Base-by-base conservation (phyloP, 2,329 filamentous ascomycete species). In the Fusarium concolor region DNA sequence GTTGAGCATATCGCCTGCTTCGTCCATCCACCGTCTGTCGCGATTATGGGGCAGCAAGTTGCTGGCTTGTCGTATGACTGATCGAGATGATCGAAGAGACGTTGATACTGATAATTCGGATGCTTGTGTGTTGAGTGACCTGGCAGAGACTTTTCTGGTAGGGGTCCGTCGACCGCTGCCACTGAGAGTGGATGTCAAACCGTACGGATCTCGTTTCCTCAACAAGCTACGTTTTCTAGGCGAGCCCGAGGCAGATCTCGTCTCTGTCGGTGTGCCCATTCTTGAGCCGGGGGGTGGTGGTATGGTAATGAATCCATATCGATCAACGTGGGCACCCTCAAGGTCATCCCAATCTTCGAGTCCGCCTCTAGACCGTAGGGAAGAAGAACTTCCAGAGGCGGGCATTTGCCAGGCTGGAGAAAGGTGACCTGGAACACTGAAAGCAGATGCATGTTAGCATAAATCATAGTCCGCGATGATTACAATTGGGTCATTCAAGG, bases 341-440 rank as follows among this genome's bases (percentile, higher is more conserved):
- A 91, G 79, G 68, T 90, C 86, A 71, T 90, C 86, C 88, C 88
- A 91, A 72, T 91, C 88, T 74, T 91, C 89, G 20, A 90, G 80
- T 17, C 87, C 86, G 51, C 72, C 35, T 45, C 82, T 82, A 77
- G 73, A 83, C 79, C 68, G 77, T 68, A 76, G 80, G 63, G 79
- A 81, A 71, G 77, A 82, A 67, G 80, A 83, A 77, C 77, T 82
- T 78, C 73, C 79, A 77, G 80, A 83, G 67, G 73, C 77, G 73
- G 78, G 79, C 66, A 78, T 79, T 73, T 67, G 76, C 73, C 74
- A 78, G 31, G 70, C 71, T 53, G 76, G 76, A 56, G 71, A 76
- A 67, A 75, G 76, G 68, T 67, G 76, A 65, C 55, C 72, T 72
- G 50, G 71, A 56, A 66, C 67, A 64, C 76, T 78, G 70, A 58